Conservation (phyloP, 2,329 filamentous ascomycete genomes). For the Coniochaeta hoffmannii region DNA sequence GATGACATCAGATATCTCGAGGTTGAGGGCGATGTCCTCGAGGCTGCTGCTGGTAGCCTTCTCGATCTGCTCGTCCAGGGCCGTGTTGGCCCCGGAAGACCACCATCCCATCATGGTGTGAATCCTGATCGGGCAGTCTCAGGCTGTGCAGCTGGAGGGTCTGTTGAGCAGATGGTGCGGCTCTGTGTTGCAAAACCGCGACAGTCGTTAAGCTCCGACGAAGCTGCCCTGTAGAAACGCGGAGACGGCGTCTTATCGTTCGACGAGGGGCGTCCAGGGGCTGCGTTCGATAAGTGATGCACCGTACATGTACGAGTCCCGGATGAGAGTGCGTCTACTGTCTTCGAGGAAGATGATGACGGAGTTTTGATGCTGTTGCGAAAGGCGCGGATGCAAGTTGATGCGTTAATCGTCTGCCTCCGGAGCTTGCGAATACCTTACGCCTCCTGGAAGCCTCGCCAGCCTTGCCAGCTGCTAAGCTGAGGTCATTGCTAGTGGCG, state of each 20-base stretch:
- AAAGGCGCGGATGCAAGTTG: background rate
- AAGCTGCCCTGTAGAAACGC: background rate
- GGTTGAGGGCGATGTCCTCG: slow-evolving; percentile 95
- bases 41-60: slow-evolving; percentile 90
- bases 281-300: too few relatives aligned
- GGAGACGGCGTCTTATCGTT: background rate
- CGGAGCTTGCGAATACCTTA: background rate
- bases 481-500: background rate
- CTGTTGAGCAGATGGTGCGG: too few relatives aligned
- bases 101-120: slow-evolving; percentile 80
- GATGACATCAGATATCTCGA: slow-evolving; percentile 97
- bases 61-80: slow-evolving; percentile 95
- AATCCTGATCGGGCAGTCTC: slow-evolving; percentile 8
- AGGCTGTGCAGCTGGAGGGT: too few relatives aligned
- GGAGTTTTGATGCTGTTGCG: background rate
- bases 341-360: too few relatives aligned
- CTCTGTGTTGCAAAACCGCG: too few relatives aligned
- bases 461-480: background rate
- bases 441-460: background rate
- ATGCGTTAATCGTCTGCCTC: background rate
- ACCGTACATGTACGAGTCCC: too few relatives aligned
- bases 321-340: too few relatives aligned
- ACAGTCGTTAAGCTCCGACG: background rate
- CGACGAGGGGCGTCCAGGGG: background rate
- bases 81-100: slow-evolving; percentile 85